Base-by-base conservation (phyloP, 2,329 filamentous ascomycete genomes). In the Scytalidium sp. region DNA sequence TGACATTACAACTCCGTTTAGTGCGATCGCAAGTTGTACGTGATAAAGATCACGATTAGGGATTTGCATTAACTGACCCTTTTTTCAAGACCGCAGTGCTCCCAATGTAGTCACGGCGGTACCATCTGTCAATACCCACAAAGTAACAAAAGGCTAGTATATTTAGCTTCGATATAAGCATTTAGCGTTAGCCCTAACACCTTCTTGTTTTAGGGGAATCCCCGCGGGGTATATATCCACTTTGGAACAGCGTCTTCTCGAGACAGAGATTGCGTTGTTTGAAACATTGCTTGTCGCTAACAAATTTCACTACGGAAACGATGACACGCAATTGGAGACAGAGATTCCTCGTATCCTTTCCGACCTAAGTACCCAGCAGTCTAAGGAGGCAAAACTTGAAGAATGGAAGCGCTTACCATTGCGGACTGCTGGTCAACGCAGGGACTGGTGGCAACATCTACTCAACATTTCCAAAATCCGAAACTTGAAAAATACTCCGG, bases 151-250 rank as follows among this genome's bases (percentile, higher is more conserved):
- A 47, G 45, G 45, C 41, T 17, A 47, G 45, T 36, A 36, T 29
- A 29, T 29, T 8, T 29, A 36, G 17, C 13, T 36, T 36, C 7
- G n/a, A n/a, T n/a, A n/a, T n/a, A n/a, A n/a, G n/a, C n/a, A n/a
- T n/a, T n/a, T n/a, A n/a, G n/a, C n/a, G n/a, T n/a, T n/a, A n/a
- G n/a, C n/a, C n/a, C n/a, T n/a, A n/a, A n/a, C n/a, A n/a, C n/a
- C n/a, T 27, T 36, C 32, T 36, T n/a, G 13, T 36, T 36, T n/a
- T 5, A 70, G 67, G 44, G 67, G 63, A 23, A 64, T 67, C 29
- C 71, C 65, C 0, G 59, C 66, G 10, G 71, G 71, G 0, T 73
- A 72, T 40, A 65, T 73, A 4, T 69, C 63, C 3, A 63, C 62
- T 17, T 45, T 73, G 3, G 71, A 73, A 46, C 62, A 64, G 2